Conservation (phyloP, 805 yeast genomes). For the Kluyveromyces lactis region DNA sequence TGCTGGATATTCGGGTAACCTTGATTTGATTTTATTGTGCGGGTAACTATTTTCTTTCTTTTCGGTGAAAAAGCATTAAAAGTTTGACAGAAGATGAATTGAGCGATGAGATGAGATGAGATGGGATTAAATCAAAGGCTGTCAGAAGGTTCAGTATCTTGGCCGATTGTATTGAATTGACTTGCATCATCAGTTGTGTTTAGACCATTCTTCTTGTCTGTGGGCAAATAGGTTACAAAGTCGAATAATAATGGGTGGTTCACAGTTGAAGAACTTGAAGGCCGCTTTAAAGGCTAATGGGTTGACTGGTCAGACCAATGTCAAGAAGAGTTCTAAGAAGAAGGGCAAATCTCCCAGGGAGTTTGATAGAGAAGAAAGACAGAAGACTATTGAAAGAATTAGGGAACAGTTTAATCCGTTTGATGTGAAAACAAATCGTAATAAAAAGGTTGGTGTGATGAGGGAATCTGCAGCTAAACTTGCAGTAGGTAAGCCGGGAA, state of each 20-base stretch:
- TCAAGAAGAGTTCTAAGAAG: constrained; percentile 40
- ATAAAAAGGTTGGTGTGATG: constrained; percentile 39
- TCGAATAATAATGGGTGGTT: constrained; percentile 60
- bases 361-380: constrained; percentile 61
- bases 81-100: too few relatives aligned
- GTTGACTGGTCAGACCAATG: constrained; percentile 76
- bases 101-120: too few relatives aligned
- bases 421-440: constrained; percentile 64
- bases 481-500: constrained; percentile 61
- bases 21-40: too few relatives aligned
- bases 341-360: constrained; percentile 47
- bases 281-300: constrained; percentile 72
- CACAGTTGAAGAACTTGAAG: constrained; percentile 77
- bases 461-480: constrained; percentile 35
- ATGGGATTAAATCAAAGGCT: too few relatives aligned
- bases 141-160: neutral
- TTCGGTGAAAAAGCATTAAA: too few relatives aligned
- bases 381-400: constrained; percentile 46
- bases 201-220: too few relatives aligned
- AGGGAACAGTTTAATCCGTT: constrained; percentile 86
- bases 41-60: too few relatives aligned
- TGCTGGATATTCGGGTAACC: too few relatives aligned
- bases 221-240: too few relatives aligned
- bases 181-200: too few relatives aligned
- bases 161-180: too few relatives aligned